Percentiles rank a stretch among this genome's conserved stretches.
Evolutionary conservation across 2,329 filamentous ascomycete genomes (phyloP).

Genomic region (Metarhizium sp.): DNA sequence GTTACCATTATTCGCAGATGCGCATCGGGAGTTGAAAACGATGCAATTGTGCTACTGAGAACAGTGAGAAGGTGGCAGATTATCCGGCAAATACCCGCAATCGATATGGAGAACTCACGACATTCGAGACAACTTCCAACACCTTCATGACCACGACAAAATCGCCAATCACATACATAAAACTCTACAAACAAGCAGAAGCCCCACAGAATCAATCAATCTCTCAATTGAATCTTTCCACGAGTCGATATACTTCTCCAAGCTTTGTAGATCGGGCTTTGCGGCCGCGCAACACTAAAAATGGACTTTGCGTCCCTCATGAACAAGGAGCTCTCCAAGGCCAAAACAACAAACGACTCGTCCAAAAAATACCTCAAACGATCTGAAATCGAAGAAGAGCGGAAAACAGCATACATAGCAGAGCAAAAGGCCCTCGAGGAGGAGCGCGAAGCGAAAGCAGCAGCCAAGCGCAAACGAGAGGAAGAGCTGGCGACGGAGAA

Average conservation of each 20-base stretch:
- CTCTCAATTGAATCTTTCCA: too few species aligned
- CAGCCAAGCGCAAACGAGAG: conserved; percentile 79
- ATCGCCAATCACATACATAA: too few species aligned
- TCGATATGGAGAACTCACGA: conserved; percentile 12
- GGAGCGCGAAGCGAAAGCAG: conserved; percentile 58
- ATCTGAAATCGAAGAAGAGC: conserved; percentile 75
- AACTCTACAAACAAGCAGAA: too few species aligned
- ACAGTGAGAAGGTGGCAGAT: not conserved
- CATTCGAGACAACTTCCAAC: not conserved
- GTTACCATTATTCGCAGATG: not conserved
- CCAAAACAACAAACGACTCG: conserved; percentile 43
- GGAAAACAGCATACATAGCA: conserved; percentile 68
- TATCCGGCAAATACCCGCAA: conserved; percentile 19
- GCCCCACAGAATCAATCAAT: too few species aligned
- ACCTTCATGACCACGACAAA: not conserved
- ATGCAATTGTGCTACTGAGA: not conserved
- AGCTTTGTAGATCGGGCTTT: too few species aligned
- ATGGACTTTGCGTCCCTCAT: conserved; percentile 94
- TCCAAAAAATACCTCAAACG: conserved; percentile 75
- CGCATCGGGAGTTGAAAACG: not conserved
- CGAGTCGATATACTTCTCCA: too few species aligned
- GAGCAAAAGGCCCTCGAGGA: conserved; percentile 69
- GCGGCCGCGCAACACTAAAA: conserved; percentile 29
- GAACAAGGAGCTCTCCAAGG: conserved; percentile 83
- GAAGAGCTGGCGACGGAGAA: conserved; percentile 70